Base-by-base conservation (phyloP, 2,329 filamentous ascomycete species). In the Penicillium sp. region DNA sequence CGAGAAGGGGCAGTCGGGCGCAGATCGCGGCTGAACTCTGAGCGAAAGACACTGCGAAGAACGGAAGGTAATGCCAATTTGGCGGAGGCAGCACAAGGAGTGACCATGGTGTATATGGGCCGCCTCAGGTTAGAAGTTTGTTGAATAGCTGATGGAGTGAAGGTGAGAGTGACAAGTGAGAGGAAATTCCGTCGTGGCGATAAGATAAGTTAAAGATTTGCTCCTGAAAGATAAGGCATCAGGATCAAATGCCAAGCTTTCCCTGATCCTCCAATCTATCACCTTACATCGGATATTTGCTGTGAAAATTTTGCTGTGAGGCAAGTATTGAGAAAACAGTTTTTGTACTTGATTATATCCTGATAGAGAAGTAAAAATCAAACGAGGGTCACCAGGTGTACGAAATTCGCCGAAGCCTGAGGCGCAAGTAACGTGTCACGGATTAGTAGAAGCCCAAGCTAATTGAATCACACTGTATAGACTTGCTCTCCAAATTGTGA, bases 21-120 rank as follows among this genome's bases (percentile, higher is more conserved):
- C 36, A 63, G 24, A 16, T 63, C 56, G 36, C 54, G 50, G 37
- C 60, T 55, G 41, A 67, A 51, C 35, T 73, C 67, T 9, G 68
- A 61, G 40, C 60, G 65, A 35, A 69, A 69, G 13, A 71, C 51
- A 50, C 60, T 66, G 52, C 63, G 66, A 14, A 74, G 55, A 10
- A 70, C 41, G 4, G 55, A 62, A 11, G 73, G 63, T 13, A 74
- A 56, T 31, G 66, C 63, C 55, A 73, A 47, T 13, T 53, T 70
- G 2, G 69, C 63, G n/a, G 71, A 69, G 3, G 65, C 60, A 47
- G 62, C 37, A 49, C 67, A 73, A 50, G 62, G 58, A 10, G 50
- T 54, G 16, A 59, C 58, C 69, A 73, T 73, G 24, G 24, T 54
- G 22, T 19, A 9, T 31, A 31, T 37, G 3, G 40, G 33, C 14